These are phyloP conservation scores for Bisporella sp. DNA, from an alignment of 2,329 filamentous ascomycete genomes.

Conservation along the genomic window DNA sequence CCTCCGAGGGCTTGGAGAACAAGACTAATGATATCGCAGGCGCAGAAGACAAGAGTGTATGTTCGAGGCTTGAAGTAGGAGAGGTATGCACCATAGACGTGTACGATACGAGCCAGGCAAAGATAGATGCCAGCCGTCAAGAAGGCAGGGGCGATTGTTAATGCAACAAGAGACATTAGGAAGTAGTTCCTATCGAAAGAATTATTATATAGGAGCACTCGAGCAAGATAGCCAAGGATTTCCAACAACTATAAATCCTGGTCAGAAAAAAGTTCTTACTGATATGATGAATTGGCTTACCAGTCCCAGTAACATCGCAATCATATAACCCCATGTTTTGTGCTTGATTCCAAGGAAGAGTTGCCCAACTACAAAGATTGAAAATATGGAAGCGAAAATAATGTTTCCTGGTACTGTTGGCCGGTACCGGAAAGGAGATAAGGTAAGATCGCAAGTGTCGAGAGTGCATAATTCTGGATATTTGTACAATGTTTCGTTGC, in stretches of 20 bases:
- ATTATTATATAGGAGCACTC: conserved; percentile 41
- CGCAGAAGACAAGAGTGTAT: conserved; percentile 41
- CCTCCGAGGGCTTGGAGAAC: conserved; percentile 53
- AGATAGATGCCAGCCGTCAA: conserved; percentile 58
- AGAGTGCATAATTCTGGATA: conserved; percentile 20
- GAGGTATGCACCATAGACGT: conserved; percentile 43
- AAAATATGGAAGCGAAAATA: conserved; percentile 46
- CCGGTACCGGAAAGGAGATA: conserved; percentile 48
- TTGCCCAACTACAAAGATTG: conserved; percentile 34
- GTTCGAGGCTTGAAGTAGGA: conserved; percentile 39
- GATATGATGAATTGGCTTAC: conserved; percentile 15
- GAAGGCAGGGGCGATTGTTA: conserved; percentile 37
- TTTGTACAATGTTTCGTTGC: conserved; percentile 20
- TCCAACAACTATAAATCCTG: conserved; percentile 1
- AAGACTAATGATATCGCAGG: conserved; percentile 51
- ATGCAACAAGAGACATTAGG: conserved; percentile 50
- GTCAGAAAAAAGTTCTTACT: background rate
- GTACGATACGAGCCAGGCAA: conserved; percentile 46
- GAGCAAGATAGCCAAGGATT: conserved; percentile 44
- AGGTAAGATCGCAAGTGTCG: conserved; percentile 40
- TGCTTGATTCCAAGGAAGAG: conserved; percentile 41
- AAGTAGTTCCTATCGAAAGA: conserved; percentile 49
- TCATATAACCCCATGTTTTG: conserved; percentile 48
- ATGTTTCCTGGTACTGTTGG: conserved; percentile 49
- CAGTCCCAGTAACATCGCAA: conserved; percentile 41